Conservation (phyloP, 129 eudicot species). For the Artemisia argyi region DNA sequence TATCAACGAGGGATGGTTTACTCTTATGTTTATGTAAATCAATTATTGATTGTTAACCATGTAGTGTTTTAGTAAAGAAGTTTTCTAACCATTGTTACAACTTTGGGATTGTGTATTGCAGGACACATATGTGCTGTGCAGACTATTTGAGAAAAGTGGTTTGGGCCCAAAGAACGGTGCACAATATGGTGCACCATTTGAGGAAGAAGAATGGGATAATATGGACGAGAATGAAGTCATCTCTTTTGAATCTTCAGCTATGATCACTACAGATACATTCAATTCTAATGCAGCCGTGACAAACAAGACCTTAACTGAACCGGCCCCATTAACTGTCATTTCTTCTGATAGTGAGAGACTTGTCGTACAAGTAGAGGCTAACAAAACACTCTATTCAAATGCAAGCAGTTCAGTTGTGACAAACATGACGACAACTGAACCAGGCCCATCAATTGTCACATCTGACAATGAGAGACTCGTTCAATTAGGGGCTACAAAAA, state of each 20-base stretch:
- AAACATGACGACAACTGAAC: slow-evolving; percentile 17
- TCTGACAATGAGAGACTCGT: slow-evolving; percentile 12
- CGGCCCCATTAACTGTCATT: slow-evolving; percentile 29
- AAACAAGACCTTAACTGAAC: slow-evolving; percentile 16
- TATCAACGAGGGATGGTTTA: neutral
- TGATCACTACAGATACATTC: neutral
- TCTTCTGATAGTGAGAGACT: slow-evolving; percentile 17
- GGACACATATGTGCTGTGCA: slow-evolving; percentile 69
- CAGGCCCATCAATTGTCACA: slow-evolving; percentile 26
- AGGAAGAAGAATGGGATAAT: slow-evolving; percentile 67
- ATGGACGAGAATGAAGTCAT: slow-evolving; percentile 18
- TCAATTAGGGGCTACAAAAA: neutral
- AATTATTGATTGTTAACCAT: neutral
- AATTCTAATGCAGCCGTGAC: neutral
- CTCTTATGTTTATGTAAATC: neutral
- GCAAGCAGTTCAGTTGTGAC: neutral
- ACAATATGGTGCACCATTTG: slow-evolving; percentile 77
- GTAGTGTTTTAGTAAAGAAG: neutral
- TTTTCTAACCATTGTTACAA: neutral
- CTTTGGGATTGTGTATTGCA: slow-evolving; percentile 23
- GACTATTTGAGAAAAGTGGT: slow-evolving; percentile 67
- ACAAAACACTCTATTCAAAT: neutral
- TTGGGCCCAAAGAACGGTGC: slow-evolving; percentile 70
- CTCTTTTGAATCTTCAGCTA: slow-evolving; percentile 1
- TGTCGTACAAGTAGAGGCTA: neutral